phyloP scores from a whole-genome alignment of 257 asterid species.

The Handroanthus guayacan region DNA sequence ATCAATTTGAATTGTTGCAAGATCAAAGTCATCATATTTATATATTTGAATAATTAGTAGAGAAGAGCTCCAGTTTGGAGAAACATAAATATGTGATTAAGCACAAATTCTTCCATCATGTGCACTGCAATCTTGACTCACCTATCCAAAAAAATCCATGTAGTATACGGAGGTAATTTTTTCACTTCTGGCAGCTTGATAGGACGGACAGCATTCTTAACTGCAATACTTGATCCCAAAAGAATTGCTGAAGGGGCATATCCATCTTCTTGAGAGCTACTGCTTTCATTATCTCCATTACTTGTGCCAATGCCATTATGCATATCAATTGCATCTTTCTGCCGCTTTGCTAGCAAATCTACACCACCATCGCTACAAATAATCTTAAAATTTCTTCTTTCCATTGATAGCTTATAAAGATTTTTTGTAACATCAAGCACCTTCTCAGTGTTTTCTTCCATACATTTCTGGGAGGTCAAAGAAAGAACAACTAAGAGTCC shows the following conservation, averaged over 20 bases:
- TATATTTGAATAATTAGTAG: conserved; percentile 12
- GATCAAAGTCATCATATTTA: neutral
- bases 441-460: conserved; percentile 72
- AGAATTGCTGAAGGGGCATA: conserved; percentile 86
- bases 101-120: conserved; percentile 20
- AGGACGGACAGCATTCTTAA: conserved; percentile 88
- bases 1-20: conserved; percentile 10
- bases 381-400: conserved; percentile 59
- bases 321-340: conserved; percentile 83
- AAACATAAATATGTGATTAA: conserved; percentile 11
- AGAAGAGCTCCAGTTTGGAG: conserved; percentile 8
- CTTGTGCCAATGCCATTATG: conserved; percentile 73
- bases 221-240: conserved; percentile 90
- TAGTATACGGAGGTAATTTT: conserved; percentile 76
- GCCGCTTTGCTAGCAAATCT: conserved; percentile 87
- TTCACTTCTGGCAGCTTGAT: conserved; percentile 74
- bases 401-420: conserved; percentile 62
- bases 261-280: conserved; percentile 83
- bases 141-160: conserved; percentile 95
- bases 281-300: conserved; percentile 69
- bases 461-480: conserved; percentile 60
- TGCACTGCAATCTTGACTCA: conserved; percentile 43
- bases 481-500: conserved; percentile 34
- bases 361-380: conserved; percentile 53
- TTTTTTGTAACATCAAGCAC: conserved; percentile 57